Base-by-base conservation (phyloP, 345 rosid species). In the Turnera subulata region DNA sequence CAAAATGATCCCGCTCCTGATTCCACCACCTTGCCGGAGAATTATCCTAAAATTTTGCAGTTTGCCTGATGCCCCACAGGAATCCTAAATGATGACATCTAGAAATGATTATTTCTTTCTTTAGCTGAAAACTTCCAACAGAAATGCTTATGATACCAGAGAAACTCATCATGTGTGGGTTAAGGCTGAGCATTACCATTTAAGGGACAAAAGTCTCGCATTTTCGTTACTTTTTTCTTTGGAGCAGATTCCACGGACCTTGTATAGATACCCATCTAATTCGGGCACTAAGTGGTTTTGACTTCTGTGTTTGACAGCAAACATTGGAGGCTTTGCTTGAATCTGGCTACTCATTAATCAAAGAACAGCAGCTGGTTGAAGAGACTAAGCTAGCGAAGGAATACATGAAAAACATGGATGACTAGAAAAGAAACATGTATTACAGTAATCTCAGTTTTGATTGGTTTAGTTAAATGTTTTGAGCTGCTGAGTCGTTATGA, bases 281-380 rank as follows among this genome's bases (percentile, higher is more conserved):
- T 37, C 13, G 40, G 40, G 8, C 8, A 7, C 40, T 37, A 42
- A 42, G 15, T 42, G 14, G 7, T 42, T 42, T 16, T 42, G 7
- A 0, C 12, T 42, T 42, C 45, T 42, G 5, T 53, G 50, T 32
- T 49, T 69, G 50, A 59, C 87, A 88, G 98, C 93, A 89, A 92
- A 86, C 95, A 13, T n/a, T 86, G 76, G 98, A 88, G 62, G 93
- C 86, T 53, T 83, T 92, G 71, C 76, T 92, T 22, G 93, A 91
- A 76, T 84, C 98, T 10, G 98, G 98, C 23, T 68, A 86, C 66
- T 82, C 96, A 59, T 89, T 92, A 40, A 43, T 81, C 22, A 81
- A 60, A 62, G 96, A 92, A 52, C 96, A 92, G 66, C 78, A 80
- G 58, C 81, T 89, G 63, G 70, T 89, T 54, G 80, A 73, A 87